Percentiles rank a stretch among this genome's conserved stretches.
Conservation (phyloP, 2,329 filamentous ascomycete genomes). For the Lizonia empirigonia region DNA sequence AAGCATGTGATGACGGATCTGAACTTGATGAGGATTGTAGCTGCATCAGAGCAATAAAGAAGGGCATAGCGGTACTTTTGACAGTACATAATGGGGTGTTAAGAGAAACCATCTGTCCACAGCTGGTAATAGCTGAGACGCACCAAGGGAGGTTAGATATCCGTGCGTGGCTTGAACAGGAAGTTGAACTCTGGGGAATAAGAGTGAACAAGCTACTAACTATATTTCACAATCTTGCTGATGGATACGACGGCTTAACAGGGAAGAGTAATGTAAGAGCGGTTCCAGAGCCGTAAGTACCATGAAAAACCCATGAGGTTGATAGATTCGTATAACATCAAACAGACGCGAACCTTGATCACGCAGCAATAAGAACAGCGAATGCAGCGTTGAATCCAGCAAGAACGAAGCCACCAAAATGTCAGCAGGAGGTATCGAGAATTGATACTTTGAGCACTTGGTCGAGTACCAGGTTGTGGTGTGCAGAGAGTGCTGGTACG, state of each 20-base stretch:
- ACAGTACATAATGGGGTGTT: slow-evolving; percentile 1
- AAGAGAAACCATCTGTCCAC: slow-evolving; percentile 3
- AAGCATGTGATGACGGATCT: slow-evolving; percentile 1
- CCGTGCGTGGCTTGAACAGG: slow-evolving; percentile 1
- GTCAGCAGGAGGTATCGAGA: no score
- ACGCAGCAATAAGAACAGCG: no score
- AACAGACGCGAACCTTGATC: no score
- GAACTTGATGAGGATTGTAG: neutral
- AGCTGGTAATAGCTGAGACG: slow-evolving; percentile 4
- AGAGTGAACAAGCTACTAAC: slow-evolving; percentile 2
- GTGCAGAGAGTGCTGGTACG: no score
- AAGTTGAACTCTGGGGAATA: slow-evolving; percentile 3
- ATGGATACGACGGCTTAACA: slow-evolving; percentile 2
- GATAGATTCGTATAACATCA: neutral
- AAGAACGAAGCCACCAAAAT: no score
- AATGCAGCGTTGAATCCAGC: no score
- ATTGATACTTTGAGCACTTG: no score
- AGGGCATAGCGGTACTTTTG: slow-evolving; percentile 4
- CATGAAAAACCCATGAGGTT: neutral
- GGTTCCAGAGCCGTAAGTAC: neutral
- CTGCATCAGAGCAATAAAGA: slow-evolving; percentile 4
- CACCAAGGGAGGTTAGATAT: slow-evolving; percentile 1
- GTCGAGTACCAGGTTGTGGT: no score
- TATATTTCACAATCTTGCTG: slow-evolving; percentile 1
- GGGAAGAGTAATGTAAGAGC: neutral